phyloP scores from a whole-genome alignment of 2,329 filamentous ascomycete species.

The Sarocladium strictum region DNA sequence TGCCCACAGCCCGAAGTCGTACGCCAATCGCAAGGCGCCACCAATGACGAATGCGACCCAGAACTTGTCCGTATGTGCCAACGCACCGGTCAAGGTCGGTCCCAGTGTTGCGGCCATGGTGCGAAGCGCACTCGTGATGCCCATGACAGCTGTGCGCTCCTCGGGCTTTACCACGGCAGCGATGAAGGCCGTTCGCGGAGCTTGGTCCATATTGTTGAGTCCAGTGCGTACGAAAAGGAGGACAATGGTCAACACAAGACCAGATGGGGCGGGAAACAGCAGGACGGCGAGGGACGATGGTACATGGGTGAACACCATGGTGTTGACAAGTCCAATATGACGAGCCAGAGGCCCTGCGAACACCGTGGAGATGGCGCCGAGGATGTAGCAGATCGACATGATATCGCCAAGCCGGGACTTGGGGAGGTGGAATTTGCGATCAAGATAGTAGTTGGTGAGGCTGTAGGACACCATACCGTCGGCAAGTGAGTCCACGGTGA shows the following conservation, averaged over 20 bases:
- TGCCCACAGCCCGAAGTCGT: conserved; percentile 53
- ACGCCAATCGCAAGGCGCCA: conserved; percentile 45
- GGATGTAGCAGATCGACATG: conserved; percentile 46
- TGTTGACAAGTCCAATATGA: conserved; percentile 56
- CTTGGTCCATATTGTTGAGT: conserved; percentile 65
- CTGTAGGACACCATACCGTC: conserved; percentile 59
- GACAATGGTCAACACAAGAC: conserved; percentile 43
- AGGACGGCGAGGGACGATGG: conserved; percentile 57
- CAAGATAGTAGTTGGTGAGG: conserved; percentile 53
- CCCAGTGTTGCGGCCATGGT: conserved; percentile 52
- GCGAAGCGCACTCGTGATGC: conserved; percentile 55
- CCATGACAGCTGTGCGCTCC: conserved; percentile 65
- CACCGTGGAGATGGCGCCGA: conserved; percentile 46
- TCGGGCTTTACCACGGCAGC: conserved; percentile 59
- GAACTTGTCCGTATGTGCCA: conserved; percentile 47
- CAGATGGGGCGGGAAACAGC: conserved; percentile 50
- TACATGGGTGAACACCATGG: conserved; percentile 57
- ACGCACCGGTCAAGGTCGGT: conserved; percentile 47
- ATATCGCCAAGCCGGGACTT: conserved; percentile 57
- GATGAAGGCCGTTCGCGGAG: conserved; percentile 59
- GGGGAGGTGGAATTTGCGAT: conserved; percentile 46
- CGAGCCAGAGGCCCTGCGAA: conserved; percentile 53
- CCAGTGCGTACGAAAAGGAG: conserved; percentile 55
- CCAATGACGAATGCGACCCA: conserved; percentile 58
- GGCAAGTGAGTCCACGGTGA: conserved; percentile 58